Evolutionary conservation across 257 asterid genomes (phyloP).

Genomic region (Lavandula angustifolia): DNA sequence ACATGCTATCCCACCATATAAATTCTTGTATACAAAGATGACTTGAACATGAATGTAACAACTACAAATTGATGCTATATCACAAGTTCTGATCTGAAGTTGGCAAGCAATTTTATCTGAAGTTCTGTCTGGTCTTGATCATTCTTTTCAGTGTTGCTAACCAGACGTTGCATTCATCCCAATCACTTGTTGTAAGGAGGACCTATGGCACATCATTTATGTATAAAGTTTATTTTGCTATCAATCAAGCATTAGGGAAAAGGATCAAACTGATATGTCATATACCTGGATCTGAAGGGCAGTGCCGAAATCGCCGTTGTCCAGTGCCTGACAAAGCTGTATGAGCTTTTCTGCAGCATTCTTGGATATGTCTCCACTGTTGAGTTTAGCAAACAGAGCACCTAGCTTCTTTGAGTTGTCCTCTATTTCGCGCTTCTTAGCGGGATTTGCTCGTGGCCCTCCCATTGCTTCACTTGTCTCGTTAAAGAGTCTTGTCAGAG

Average conservation of each 20-base stretch:
- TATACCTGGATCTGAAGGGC: constrained; percentile 92
- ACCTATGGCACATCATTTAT: constrained; percentile 49
- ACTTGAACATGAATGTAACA: constrained; percentile 28
- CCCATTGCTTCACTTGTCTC: constrained; percentile 94
- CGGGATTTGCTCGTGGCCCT: constrained; percentile 86
- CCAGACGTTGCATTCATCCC: constrained; percentile 99
- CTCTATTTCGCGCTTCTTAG: constrained; percentile 90
- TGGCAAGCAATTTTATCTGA: constrained; percentile 43
- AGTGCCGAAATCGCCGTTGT: constrained; percentile 70
- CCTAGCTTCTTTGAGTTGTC: constrained; percentile 93
- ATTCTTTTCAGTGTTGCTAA: constrained; percentile 82
- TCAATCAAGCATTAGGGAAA: neutral
- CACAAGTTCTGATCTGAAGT: constrained; percentile 24
- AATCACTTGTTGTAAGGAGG: constrained; percentile 85
- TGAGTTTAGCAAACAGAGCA: constrained; percentile 76
- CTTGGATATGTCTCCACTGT: constrained; percentile 82
- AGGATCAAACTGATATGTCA: neutral
- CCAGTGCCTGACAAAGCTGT: constrained; percentile 88
- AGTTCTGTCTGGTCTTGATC: constrained; percentile 84
- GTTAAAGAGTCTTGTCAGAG: constrained; percentile 78
- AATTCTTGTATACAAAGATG: constrained; percentile 45
- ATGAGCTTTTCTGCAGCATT: constrained; percentile 90
- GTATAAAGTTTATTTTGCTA: constrained; percentile 5
- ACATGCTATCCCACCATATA: constrained; percentile 41
- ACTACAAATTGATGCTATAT: constrained; percentile 34